phyloP scores from a whole-genome alignment of 768 basidiomycete genomes.

The Gautieria morchelliformis region DNA sequence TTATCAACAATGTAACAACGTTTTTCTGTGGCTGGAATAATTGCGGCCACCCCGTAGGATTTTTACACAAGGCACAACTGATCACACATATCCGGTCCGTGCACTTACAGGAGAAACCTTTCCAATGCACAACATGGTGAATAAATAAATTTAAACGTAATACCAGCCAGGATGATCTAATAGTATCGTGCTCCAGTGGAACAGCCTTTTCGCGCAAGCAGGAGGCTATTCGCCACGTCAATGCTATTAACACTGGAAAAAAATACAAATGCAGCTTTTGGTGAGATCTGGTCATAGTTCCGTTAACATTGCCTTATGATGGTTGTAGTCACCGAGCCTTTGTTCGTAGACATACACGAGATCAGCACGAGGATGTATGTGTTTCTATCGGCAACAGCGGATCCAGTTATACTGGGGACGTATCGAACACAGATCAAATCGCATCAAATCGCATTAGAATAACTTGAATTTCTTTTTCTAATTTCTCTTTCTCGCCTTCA shows the following conservation, averaged over 20 bases:
- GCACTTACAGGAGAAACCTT: constrained; percentile 6
- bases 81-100: constrained; percentile 5
- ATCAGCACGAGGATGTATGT: constrained; percentile 1
- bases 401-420: no score
- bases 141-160: no score
- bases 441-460: no score
- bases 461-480: no score
- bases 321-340: neutral
- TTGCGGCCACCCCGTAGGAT: neutral
- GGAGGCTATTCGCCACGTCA: neutral
- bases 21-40: neutral
- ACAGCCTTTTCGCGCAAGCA: neutral
- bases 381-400: neutral
- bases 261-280: neutral
- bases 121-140: constrained; percentile 6
- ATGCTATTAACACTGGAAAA: neutral
- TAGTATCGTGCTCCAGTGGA: neutral
- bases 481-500: no score
- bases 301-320: neutral
- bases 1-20: neutral
- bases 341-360: neutral
- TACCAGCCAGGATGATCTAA: neutral
- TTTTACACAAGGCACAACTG: constrained; percentile 2
- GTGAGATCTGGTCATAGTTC: neutral
- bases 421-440: no score